Percentiles rank a stretch among this genome's conserved stretches.
Evolutionary conservation across 2,329 filamentous ascomycete genomes (phyloP).

Genomic region (Lomentospora prolificans): DNA sequence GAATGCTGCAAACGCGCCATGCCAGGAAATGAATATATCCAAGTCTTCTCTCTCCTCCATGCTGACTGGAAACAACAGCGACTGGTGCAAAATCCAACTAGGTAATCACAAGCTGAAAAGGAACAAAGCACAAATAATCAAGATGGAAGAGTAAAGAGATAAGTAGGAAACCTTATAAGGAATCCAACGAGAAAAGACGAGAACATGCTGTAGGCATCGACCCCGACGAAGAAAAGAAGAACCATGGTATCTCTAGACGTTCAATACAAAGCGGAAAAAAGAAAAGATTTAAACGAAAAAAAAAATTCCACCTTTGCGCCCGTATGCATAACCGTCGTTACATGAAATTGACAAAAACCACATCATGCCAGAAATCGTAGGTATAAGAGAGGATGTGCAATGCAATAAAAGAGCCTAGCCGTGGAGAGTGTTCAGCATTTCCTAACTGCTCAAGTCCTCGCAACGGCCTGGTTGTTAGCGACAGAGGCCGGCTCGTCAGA

Average conservation of each 20-base stretch:
- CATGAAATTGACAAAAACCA: background rate
- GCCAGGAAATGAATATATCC: constrained; percentile 1
- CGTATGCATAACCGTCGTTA: background rate
- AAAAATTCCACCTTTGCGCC: background rate
- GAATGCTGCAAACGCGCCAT: constrained; percentile 11
- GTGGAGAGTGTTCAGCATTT: background rate
- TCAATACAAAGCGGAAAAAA: constrained; percentile 4
- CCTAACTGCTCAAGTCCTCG: background rate
- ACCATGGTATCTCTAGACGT: constrained; percentile 2
- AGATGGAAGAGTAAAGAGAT: background rate
- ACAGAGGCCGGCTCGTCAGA: constrained; percentile 14
- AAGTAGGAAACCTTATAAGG: background rate
- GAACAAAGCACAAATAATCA: background rate
- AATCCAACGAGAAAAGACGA: background rate
- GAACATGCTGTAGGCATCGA: constrained; percentile 3
- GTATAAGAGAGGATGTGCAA: background rate
- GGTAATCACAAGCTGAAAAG: too few relatives aligned
- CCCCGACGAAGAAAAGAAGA: constrained; percentile 3
- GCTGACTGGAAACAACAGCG: background rate
- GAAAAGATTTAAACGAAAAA: constrained; percentile 3
- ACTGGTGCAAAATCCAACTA: too few relatives aligned
- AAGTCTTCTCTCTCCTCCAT: background rate
- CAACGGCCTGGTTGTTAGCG: background rate
- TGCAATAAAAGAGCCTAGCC: background rate
- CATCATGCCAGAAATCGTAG: background rate